Conservation (phyloP, 768 basidiomycete species). For the Clavulina sp. region DNA sequence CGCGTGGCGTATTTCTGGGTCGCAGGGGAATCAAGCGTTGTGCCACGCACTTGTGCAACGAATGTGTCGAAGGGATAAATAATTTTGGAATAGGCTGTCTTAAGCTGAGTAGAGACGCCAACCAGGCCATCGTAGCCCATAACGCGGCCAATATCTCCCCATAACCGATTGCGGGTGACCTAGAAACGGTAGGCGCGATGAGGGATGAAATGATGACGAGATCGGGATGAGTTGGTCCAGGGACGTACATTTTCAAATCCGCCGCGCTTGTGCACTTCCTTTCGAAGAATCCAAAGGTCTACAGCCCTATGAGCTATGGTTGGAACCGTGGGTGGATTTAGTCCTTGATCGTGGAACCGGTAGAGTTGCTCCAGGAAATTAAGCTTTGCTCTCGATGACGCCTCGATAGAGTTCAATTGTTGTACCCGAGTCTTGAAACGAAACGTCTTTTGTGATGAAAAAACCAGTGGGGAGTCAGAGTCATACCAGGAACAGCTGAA, state of each 20-base stretch:
- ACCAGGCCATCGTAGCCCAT: conserved; percentile 72
- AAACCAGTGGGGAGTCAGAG: neutral
- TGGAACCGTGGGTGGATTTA: conserved; percentile 80
- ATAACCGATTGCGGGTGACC: conserved; percentile 73
- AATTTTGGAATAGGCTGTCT: conserved; percentile 76
- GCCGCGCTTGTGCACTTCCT: conserved; percentile 77
- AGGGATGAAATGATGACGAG: neutral
- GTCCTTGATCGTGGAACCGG: conserved; percentile 91
- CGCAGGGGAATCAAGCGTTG: neutral
- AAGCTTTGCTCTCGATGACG: conserved; percentile 86
- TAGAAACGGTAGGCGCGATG: conserved; percentile 17
- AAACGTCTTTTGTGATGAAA: conserved; percentile 40
- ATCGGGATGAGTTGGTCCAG: neutral
- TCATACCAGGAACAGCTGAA: neutral
- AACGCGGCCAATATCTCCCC: conserved; percentile 70
- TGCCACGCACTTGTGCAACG: conserved; percentile 48
- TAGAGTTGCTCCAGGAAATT: conserved; percentile 96
- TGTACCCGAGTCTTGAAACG: conserved; percentile 93
- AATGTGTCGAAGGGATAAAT: conserved; percentile 95
- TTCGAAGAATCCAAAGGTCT: conserved; percentile 84
- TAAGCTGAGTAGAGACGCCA: conserved; percentile 72
- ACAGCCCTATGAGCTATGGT: conserved; percentile 84
- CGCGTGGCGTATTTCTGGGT: neutral
- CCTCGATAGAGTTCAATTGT: conserved; percentile 91
- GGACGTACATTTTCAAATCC: conserved; percentile 66